Percentiles rank a stretch among this genome's conserved stretches.
These are phyloP conservation scores for Osmanthus fragrans DNA, from an alignment of 257 asterid species.

Conservation along the genomic window DNA sequence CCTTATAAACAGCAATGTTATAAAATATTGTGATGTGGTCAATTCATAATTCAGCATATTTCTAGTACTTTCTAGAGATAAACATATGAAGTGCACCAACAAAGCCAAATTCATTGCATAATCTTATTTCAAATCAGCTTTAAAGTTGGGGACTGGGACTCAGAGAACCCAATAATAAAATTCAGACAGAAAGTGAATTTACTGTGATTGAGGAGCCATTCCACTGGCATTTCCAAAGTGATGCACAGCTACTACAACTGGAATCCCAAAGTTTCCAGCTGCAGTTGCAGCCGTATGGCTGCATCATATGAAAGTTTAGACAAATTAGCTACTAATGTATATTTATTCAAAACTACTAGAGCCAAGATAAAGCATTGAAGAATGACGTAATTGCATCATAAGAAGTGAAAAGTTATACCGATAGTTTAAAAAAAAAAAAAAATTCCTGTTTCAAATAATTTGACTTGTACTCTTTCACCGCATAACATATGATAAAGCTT, in stretches of 20 bases:
- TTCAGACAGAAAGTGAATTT: conserved; percentile 31
- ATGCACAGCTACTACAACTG: conserved; percentile 88
- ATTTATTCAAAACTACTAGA: no score
- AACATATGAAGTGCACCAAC: background rate
- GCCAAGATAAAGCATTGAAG: background rate
- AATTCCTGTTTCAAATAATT: background rate
- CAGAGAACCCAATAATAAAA: background rate
- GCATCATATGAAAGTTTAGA: conserved; percentile 18
- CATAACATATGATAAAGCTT: background rate
- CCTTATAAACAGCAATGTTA: conserved; percentile 91
- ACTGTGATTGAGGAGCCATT: conserved; percentile 99
- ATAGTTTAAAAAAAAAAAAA: background rate
- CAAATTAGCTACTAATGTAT: background rate
- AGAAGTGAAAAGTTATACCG: background rate
- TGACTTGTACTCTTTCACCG: background rate
- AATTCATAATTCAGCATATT: conserved; percentile 17
- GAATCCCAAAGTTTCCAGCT: conserved; percentile 92
- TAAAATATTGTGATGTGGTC: conserved; percentile 24
- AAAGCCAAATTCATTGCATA: background rate
- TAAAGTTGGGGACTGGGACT: background rate
- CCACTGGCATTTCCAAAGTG: conserved; percentile 96
- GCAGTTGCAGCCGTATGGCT: conserved; percentile 95
- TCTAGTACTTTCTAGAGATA: background rate
- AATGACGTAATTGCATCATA: background rate
- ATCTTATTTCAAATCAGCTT: background rate